These are phyloP conservation scores for Penicillium atrosanguineum DNA, from an alignment of 495 filamentous ascomycete species.

Conservation along the genomic window DNA sequence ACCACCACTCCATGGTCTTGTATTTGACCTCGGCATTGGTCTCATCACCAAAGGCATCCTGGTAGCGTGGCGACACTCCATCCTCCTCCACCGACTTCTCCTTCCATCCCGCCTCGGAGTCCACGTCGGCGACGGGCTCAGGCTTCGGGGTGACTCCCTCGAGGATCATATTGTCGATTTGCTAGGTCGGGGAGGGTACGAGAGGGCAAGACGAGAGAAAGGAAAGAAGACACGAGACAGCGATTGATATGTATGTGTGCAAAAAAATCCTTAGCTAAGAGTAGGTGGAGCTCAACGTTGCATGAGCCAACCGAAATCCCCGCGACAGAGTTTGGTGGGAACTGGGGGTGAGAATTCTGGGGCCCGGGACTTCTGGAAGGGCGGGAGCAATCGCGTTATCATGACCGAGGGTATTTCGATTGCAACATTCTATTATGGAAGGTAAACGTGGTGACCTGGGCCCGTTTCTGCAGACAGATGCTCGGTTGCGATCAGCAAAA, in stretches of 20 bases:
- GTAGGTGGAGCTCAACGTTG: conserved; percentile 19
- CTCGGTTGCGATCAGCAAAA: conserved; percentile 9
- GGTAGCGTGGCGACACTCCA: conserved; percentile 7
- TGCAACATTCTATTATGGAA: conserved; percentile 13
- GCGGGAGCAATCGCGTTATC: conserved; percentile 13
- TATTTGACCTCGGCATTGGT: conserved; percentile 39
- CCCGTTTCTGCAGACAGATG: conserved; percentile 4
- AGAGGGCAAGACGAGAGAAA: background rate
- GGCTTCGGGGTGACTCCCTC: conserved; percentile 15
- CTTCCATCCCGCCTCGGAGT: conserved; percentile 22
- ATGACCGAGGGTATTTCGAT: conserved; percentile 7
- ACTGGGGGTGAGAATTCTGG: conserved; percentile 20
- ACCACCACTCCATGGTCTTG: conserved; percentile 46
- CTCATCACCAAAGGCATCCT: conserved; percentile 41
- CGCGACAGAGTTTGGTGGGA: conserved; percentile 10
- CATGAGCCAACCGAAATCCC: conserved; percentile 19
- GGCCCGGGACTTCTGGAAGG: conserved; percentile 16
- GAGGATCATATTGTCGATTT: conserved; percentile 15
- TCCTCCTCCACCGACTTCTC: conserved; percentile 17
- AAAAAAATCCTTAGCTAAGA: conserved; percentile 13
- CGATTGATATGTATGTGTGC: conserved; percentile 18
- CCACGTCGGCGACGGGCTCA: conserved; percentile 7
- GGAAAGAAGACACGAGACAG: background rate
- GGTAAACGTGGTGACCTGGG: conserved; percentile 3
- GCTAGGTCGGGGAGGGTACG: background rate